Base-by-base conservation (phyloP, 331 rosid genomes). In the Stylosanthes scabra region DNA sequence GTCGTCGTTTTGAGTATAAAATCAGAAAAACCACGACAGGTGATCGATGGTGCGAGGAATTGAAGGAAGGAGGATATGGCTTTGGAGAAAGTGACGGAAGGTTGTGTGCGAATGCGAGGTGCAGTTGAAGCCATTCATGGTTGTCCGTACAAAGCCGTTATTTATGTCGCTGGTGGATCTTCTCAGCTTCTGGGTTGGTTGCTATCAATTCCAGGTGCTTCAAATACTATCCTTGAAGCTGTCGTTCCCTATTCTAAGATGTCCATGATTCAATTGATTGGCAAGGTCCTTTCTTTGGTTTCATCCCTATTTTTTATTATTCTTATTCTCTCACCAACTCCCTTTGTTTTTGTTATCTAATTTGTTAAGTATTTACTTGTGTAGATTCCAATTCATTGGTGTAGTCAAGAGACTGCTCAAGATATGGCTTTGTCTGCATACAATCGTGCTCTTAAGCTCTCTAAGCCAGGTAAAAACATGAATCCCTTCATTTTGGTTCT, bases 391-490 rank as follows among this genome's bases (percentile, higher is more conserved):
- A 25, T 82, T 27, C 84, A 86, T 9, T 88, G 86, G 87, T 88
- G 95, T 59, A 69, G 97, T 59, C 82, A 54, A 41, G 83, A 59
- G 60, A 91, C 84, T 29, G 89, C 96, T 12, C 88, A 94, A 72
- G 98, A 94, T 8, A 76, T 94, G 96, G 94, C 98, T 61, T 84
- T 84, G 68, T 68, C 82, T 82, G 96, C 98, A 57, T 94, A 91
- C 70, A 94, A 91, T 81, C 97, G 97, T 14, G 97, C 97, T 57
- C 96, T 91, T 74, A 86, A 86, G 84, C 96, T 94, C 74, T 94
- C 95, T 34, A 42, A 74, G 2, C 90, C 98, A 80, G 98, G 98
- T 91, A 20, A 20, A 20, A 20, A 20, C 25, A 20, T 20, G 1
- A 20, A 20, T 20, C 25, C 25, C 25, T 20, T 20, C 25, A 0